Conservation (phyloP, 1,284 basidiomycete species). For the Fistulinella cinereoalba region DNA sequence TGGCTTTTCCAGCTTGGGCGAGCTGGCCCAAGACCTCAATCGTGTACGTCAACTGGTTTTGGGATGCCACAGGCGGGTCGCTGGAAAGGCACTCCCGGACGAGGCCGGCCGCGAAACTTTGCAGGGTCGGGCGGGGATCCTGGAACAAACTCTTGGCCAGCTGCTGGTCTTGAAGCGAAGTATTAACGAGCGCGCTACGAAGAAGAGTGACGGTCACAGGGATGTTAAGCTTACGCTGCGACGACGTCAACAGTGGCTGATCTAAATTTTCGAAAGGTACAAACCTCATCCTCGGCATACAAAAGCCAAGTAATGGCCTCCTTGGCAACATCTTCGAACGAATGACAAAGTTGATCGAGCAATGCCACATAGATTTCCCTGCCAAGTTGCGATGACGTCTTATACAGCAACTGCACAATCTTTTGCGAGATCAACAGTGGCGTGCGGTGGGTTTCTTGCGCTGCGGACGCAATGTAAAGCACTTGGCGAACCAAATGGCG, state of each 20-base stretch:
- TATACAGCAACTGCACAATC: slow-evolving; percentile 87
- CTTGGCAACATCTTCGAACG: slow-evolving; percentile 90
- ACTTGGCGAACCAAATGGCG: slow-evolving; percentile 82
- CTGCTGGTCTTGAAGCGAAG: slow-evolving; percentile 85
- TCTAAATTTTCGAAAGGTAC: slow-evolving; percentile 22
- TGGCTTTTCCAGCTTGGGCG: slow-evolving; percentile 71
- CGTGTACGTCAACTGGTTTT: slow-evolving; percentile 78
- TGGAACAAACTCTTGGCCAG: slow-evolving; percentile 85
- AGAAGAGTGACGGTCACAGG: slow-evolving; percentile 90
- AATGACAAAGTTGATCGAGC: slow-evolving; percentile 85
- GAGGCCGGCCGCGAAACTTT: slow-evolving; percentile 83
- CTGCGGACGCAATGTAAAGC: slow-evolving; percentile 73
- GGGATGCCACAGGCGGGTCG: slow-evolving; percentile 76
- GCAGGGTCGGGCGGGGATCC: slow-evolving; percentile 74
- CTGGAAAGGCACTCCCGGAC: slow-evolving; percentile 84
- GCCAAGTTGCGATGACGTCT: slow-evolving; percentile 77
- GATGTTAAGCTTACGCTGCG: slow-evolving; percentile 91
- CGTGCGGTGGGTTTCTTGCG: slow-evolving; percentile 79
- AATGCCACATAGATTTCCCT: slow-evolving; percentile 90
- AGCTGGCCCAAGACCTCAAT: slow-evolving; percentile 80
- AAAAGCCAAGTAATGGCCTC: slow-evolving; percentile 97
- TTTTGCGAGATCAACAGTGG: slow-evolving; percentile 93
- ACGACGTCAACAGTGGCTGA: slow-evolving; percentile 13
- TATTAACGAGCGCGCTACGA: slow-evolving; percentile 78
- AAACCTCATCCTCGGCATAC: slow-evolving; percentile 93